These are phyloP conservation scores for Dendrobium nobile DNA, from an alignment of 106 monocot species.

Conservation along the genomic window DNA sequence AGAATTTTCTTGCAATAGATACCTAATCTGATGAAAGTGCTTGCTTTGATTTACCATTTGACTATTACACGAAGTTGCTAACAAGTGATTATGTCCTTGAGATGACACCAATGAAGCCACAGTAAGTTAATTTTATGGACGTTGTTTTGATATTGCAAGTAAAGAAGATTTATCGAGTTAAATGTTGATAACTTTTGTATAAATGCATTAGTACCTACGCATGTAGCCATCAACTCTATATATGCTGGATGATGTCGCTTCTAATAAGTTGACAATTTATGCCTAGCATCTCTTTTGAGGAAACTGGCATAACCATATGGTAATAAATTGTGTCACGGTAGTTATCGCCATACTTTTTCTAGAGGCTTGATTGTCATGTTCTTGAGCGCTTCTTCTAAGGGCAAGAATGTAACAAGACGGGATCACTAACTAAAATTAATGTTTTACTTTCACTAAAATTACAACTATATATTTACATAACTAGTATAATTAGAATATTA, in stretches of 20 bases:
- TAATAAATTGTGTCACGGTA: too few species aligned
- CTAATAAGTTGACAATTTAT: not conserved
- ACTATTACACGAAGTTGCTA: not conserved
- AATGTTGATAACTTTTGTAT: not conserved
- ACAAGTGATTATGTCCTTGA: not conserved
- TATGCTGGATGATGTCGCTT: not conserved
- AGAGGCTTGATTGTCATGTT: too few species aligned
- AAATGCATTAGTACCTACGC: not conserved
- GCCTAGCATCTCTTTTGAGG: not conserved
- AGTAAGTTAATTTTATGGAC: not conserved
- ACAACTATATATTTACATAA: too few species aligned
- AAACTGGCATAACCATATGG: too few species aligned
- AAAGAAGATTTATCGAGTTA: not conserved
- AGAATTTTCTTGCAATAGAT: not conserved
- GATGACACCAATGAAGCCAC: not conserved
- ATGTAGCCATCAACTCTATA: not conserved
- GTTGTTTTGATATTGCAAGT: not conserved
- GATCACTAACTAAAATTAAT: too few species aligned
- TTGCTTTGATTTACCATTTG: not conserved
- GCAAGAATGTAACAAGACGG: too few species aligned
- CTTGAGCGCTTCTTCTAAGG: too few species aligned
- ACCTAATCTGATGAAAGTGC: not conserved
- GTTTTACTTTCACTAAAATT: too few species aligned
- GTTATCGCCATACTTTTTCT: too few species aligned
- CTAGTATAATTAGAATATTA: too few species aligned